Conservation (phyloP, 495 filamentous ascomycete species). For the Neurospora cerealis region DNA sequence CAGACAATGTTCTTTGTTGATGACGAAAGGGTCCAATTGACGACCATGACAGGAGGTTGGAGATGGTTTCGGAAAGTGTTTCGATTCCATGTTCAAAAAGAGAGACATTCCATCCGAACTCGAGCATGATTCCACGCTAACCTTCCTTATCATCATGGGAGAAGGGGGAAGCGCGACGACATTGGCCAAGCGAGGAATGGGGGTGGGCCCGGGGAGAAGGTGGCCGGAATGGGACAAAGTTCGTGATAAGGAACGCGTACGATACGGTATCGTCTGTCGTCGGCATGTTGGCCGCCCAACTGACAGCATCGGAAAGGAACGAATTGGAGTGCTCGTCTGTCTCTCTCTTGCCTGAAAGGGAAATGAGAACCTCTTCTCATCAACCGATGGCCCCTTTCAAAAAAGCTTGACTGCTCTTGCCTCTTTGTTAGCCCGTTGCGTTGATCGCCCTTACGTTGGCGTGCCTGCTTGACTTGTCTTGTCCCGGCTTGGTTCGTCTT, state of each 20-base stretch:
- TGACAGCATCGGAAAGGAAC: not conserved
- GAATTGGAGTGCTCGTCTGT: not conserved
- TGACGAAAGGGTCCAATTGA: not conserved
- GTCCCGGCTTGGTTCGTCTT: not conserved
- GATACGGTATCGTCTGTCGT: not conserved
- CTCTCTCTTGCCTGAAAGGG: not conserved
- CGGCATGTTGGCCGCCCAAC: not conserved
- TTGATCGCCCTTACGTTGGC: not conserved
- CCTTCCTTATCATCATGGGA: not conserved
- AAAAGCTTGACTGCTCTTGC: not conserved
- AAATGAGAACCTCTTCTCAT: not conserved
- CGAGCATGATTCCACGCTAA: not conserved
- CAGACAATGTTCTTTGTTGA: not conserved
- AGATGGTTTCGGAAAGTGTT: not conserved
- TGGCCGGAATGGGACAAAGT: not conserved
- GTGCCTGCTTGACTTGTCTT: not conserved
- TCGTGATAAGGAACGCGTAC: not conserved
- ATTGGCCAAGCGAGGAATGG: not conserved
- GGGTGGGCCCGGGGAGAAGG: not conserved
- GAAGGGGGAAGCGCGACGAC: not conserved
- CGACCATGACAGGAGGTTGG: not conserved
- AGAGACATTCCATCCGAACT: not conserved
- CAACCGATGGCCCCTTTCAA: not conserved
- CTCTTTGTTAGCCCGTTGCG: not conserved
- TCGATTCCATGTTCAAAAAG: not conserved